These are phyloP conservation scores for Mucor circinelloides DNA, from an alignment of 371 early-diverging fungal species.

Conservation along the genomic window DNA sequence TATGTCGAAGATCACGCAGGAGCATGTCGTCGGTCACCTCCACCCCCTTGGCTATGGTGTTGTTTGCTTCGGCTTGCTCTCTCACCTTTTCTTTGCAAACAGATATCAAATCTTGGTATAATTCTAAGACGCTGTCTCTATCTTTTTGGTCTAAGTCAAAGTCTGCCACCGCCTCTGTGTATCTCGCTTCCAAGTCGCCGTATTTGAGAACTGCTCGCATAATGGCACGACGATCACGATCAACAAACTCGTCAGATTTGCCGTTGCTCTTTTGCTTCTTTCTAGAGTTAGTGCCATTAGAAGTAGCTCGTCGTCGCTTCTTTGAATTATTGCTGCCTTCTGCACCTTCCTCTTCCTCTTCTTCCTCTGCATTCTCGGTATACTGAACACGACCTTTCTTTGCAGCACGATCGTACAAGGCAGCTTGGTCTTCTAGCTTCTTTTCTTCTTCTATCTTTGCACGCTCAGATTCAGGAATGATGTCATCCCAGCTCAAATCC, in stretches of 20 bases:
- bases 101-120: conserved; percentile 63
- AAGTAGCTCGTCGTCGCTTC: conserved; percentile 15
- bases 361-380: conserved; percentile 34
- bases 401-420: conserved; percentile 54
- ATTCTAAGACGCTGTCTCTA: conserved; percentile 57
- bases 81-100: conserved; percentile 76
- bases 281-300: conserved; percentile 6
- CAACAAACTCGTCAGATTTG: conserved; percentile 56
- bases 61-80: conserved; percentile 36
- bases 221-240: conserved; percentile 83
- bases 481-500: conserved; percentile 92
- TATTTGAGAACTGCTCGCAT: conserved; percentile 79
- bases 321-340: conserved; percentile 10
- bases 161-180: conserved; percentile 77
- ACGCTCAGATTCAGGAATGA: conserved; percentile 90
- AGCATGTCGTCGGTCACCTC: conserved; percentile 40
- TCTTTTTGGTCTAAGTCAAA: conserved; percentile 79
- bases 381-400: conserved; percentile 48
- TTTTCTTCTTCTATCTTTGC: conserved; percentile 65
- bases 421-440: conserved; percentile 46
- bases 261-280: conserved; percentile 16
- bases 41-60: background rate
- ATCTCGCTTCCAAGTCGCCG: conserved; percentile 79
- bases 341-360: conserved; percentile 30
- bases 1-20: conserved; percentile 53